Percentiles rank a stretch among this genome's conserved stretches.
Conservation (phyloP, 2,329 filamentous ascomycete genomes). For the Onygenales sp. region DNA sequence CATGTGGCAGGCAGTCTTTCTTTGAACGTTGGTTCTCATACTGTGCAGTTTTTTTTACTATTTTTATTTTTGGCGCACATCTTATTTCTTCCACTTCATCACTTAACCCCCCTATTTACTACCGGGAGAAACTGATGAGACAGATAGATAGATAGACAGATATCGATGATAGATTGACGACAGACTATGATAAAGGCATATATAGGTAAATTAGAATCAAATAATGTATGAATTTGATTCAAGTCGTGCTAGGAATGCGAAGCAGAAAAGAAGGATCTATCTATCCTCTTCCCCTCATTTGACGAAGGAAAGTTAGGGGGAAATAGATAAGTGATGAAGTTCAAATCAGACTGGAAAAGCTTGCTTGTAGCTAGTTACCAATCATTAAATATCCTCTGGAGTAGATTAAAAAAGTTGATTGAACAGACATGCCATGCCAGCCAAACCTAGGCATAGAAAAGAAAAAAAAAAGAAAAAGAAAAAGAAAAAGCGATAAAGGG, state of each 20-base stretch:
- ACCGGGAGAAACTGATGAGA: neutral
- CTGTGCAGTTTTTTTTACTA: no score
- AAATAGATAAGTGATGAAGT: neutral
- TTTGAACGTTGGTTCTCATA: no score
- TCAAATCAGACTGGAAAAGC: no score
- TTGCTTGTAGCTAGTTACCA: no score
- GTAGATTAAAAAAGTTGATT: no score
- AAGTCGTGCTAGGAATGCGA: neutral
- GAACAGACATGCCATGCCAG: no score
- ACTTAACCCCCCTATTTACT: neutral
- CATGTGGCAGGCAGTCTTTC: no score
- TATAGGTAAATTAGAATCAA: neutral
- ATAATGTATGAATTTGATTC: neutral
- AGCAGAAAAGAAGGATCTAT: neutral
- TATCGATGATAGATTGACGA: no score
- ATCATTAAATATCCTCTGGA: no score
- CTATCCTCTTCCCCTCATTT: neutral
- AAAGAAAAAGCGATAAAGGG: constrained; percentile 2
- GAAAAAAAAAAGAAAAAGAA: neutral
- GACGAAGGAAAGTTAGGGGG: neutral
- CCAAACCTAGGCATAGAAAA: neutral
- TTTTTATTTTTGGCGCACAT: no score
- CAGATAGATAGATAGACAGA: neutral
- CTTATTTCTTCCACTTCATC: neutral
- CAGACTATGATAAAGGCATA: no score